phyloP scores from a whole-genome alignment of 169 alveolate species.

The Plasmodium gallinaceum region DNA sequence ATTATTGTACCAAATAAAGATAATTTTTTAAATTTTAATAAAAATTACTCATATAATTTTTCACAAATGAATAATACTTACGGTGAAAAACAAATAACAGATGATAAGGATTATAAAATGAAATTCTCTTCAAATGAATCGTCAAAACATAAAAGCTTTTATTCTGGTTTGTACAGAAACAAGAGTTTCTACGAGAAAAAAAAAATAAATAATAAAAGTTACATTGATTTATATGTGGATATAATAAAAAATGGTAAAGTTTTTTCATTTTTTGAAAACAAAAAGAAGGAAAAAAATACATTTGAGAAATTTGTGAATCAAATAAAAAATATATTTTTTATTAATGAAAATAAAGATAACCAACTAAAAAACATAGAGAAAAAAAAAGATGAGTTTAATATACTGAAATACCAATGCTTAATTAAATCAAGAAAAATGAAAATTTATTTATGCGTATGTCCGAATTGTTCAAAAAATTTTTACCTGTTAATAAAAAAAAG shows the following conservation, averaged over 20 bases:
- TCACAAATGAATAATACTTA: too few relatives aligned
- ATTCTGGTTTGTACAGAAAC: neutral
- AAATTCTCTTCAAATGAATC: neutral
- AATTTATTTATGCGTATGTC: constrained; percentile 57
- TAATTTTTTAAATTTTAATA: neutral
- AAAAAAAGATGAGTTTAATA: constrained; percentile 3
- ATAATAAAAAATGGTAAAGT: constrained; percentile 6
- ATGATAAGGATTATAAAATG: too few relatives aligned
- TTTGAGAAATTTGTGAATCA: constrained; percentile 20
- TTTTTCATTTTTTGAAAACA: constrained; percentile 15
- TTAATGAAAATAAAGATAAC: neutral
- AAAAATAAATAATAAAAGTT: neutral
- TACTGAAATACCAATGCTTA: constrained; percentile 16
- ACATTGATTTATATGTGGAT: constrained; percentile 16
- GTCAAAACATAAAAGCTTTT: neutral
- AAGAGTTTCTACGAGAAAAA: neutral
- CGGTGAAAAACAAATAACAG: too few relatives aligned
- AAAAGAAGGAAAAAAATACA: constrained; percentile 13
- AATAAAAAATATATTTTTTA: constrained; percentile 29
- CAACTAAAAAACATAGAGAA: neutral
- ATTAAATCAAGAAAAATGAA: constrained; percentile 15
- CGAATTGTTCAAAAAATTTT: constrained; percentile 42
- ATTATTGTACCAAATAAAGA: neutral
- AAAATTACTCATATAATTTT: too few relatives aligned
- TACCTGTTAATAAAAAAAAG: constrained; percentile 45